Base-by-base conservation (phyloP, 1,284 basidiomycete genomes). In the Naganishia cerealis region DNA sequence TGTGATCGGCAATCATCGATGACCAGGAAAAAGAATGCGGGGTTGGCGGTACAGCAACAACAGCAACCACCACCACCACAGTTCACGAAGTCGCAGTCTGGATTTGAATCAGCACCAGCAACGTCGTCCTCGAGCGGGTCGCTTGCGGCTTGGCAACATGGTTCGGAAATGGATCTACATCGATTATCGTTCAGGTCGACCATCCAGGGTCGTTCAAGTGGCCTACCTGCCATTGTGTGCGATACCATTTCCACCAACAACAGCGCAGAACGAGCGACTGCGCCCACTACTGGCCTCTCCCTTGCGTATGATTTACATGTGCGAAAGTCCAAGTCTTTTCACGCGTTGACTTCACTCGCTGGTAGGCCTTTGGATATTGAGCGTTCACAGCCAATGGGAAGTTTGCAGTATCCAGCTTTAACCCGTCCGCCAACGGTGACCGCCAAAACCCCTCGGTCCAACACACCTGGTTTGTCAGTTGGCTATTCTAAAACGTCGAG, bases 241-340 rank as follows among this genome's bases (percentile, higher is more conserved):
- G 9, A 2, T 50, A 50, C 46, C 21, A 21, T 24, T 24, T 3
- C 43, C 43, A 46, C 9, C 46, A 24, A 15, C 15, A 33, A 36
- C 26, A 26, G 54, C 13, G 33, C 54, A 16, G 54, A 56, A 10
- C 57, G 13, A 21, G 9, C 50, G 13, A 39, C 18, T 18, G 39
- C 38, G 24, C 61, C 50, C 0, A 38, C n/a, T 0, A 63, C 61
- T 12, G 61, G 61, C 18, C 39, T 63, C 9, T 63, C 61, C 3
- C 33, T 63, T 10, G 61, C 61, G 2, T 63, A 63, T 50, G 61
- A 63, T 16, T 9, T 63, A n/a, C 61, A 63, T n/a, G 61, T 63
- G 4, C 33, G 61, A 13, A 52, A 53, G 13, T 63, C 61, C 33
- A 54, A 63, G 26, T 63, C 61, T 2, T 54, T 50, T 0, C 61